These are phyloP conservation scores for Suhomyces sp. DNA, from an alignment of 805 yeast genomes.

Conservation along the genomic window DNA sequence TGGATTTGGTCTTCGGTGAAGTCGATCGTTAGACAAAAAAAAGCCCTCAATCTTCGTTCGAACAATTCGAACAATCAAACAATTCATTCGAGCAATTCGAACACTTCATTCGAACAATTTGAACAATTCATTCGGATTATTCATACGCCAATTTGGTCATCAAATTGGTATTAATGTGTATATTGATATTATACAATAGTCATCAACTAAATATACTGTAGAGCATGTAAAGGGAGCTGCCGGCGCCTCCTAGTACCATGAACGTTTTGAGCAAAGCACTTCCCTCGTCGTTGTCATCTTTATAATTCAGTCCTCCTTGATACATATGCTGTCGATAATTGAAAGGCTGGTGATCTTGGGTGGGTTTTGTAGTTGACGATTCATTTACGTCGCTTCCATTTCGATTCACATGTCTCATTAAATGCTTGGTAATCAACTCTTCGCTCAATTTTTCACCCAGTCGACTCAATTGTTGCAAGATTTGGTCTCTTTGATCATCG, in stretches of 20 bases:
- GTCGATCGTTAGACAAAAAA: slow-evolving; percentile 66
- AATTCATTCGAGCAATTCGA: background rate
- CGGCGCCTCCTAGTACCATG: slow-evolving; percentile 31
- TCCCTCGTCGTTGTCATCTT: slow-evolving; percentile 11
- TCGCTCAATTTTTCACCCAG: slow-evolving; percentile 36
- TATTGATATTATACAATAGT: slow-evolving; percentile 3
- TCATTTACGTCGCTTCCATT: background rate
- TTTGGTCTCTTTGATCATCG: slow-evolving; percentile 29
- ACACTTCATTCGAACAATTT: background rate
- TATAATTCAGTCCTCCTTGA: slow-evolving; percentile 17
- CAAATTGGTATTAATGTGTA: background rate
- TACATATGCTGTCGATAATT: slow-evolving; percentile 30
- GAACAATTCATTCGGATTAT: background rate
- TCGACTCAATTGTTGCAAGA: slow-evolving; percentile 31
- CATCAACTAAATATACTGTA: slow-evolving; percentile 17
- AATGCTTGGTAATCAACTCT: slow-evolving; percentile 40
- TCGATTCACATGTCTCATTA: slow-evolving; percentile 35
- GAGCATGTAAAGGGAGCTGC: slow-evolving; percentile 25
- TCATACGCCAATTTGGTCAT: background rate
- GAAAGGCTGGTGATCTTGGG: background rate
- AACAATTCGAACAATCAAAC: background rate
- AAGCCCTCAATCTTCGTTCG: background rate
- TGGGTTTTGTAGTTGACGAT: background rate
- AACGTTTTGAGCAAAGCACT: slow-evolving; percentile 18
- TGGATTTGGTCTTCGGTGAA: slow-evolving; percentile 94